These are phyloP conservation scores for Xylaria sp. DNA, from an alignment of 2,329 filamentous ascomycete genomes.

Conservation along the genomic window DNA sequence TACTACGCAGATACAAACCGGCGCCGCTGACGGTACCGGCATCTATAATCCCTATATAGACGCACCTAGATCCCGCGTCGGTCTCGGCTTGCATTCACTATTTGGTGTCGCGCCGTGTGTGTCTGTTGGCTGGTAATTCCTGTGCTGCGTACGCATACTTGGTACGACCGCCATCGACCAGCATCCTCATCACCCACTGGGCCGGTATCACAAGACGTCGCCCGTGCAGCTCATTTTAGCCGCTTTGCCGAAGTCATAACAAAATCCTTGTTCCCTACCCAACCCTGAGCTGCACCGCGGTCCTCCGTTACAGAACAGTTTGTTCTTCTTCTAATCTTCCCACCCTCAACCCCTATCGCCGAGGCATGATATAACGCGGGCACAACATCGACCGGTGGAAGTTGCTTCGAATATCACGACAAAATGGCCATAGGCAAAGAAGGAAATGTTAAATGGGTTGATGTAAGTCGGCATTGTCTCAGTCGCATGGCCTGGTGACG, in stretches of 20 bases:
- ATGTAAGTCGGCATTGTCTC: conserved; percentile 40
- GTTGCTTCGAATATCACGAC: conserved; percentile 25
- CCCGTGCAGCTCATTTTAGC: not conserved
- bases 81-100: conserved; percentile 7
- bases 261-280: not conserved
- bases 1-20: not conserved
- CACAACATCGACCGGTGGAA: conserved; percentile 6
- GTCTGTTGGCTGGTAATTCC: not conserved
- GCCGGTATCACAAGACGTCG: not conserved
- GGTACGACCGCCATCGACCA: not conserved
- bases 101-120: not conserved
- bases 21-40: not conserved
- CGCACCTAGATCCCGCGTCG: not conserved
- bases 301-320: not conserved
- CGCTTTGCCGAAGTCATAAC: not conserved
- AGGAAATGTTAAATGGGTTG: conserved; percentile 55
- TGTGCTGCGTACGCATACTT: too few relatives aligned
- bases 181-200: not conserved
- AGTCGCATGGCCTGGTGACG: not conserved
- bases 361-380: conserved; percentile 24
- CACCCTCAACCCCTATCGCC: not conserved
- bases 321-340: not conserved
- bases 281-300: not conserved
- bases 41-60: not conserved
- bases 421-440: conserved; percentile 41